phyloP scores from a whole-genome alignment of 2,329 filamentous ascomycete species.

The Cryphonectria parasitica region DNA sequence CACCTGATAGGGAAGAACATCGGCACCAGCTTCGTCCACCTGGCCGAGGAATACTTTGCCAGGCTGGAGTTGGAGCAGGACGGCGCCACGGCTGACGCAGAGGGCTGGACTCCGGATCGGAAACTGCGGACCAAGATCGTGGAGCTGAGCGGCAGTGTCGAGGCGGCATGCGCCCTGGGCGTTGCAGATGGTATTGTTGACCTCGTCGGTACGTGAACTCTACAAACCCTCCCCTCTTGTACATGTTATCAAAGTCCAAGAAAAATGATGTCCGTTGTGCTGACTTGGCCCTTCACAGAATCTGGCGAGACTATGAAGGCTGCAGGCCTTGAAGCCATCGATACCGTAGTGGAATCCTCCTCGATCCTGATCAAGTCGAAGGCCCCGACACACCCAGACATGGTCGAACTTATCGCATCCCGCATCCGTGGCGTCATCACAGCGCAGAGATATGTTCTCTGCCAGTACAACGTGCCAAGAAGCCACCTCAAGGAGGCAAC shows the following conservation, averaged over 20 bases:
- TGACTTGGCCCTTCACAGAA: constrained; percentile 57
- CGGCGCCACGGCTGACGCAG: constrained; percentile 41
- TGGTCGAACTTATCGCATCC: constrained; percentile 82
- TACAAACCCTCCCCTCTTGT: not conserved
- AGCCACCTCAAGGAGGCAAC: constrained; percentile 67
- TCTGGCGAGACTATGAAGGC: constrained; percentile 98
- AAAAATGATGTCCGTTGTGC: not conserved
- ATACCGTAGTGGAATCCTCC: constrained; percentile 86
- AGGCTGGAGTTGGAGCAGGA: constrained; percentile 66
- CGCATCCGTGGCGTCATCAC: constrained; percentile 94
- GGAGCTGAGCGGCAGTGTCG: constrained; percentile 93
- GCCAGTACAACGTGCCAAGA: constrained; percentile 92
- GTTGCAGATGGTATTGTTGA: constrained; percentile 98
- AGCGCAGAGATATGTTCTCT: constrained; percentile 90
- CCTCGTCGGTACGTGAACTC: constrained; percentile 75
- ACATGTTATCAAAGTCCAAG: not conserved
- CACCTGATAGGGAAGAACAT: constrained; percentile 91
- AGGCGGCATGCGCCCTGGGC: constrained; percentile 92
- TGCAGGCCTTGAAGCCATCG: constrained; percentile 89
- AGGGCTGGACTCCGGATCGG: constrained; percentile 38
- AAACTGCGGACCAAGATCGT: constrained; percentile 86
- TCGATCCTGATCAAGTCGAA: constrained; percentile 93
- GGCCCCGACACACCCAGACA: constrained; percentile 74
- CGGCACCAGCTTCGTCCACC: constrained; percentile 90
- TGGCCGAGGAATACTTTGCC: constrained; percentile 83